Conservation (phyloP, 2,329 filamentous ascomycete species). For the Pyricularia pennisetigena region DNA sequence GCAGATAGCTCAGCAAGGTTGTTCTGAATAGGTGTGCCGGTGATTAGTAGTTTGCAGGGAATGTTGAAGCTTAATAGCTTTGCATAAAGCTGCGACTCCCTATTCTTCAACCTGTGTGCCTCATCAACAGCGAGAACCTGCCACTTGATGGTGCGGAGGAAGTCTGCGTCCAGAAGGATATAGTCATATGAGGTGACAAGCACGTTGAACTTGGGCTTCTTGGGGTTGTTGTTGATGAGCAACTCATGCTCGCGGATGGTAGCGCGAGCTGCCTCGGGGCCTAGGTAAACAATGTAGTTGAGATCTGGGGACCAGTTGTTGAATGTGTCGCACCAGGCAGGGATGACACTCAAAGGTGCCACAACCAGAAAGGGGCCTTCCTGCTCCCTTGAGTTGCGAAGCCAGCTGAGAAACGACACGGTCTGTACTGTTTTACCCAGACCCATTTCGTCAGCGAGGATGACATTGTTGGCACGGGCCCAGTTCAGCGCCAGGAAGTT, state of each 20-base stretch:
- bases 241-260: constrained; percentile 89
- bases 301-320: constrained; percentile 92
- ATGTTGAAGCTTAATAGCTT: constrained; percentile 79
- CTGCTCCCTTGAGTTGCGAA: constrained; percentile 79
- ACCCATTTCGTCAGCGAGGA: constrained; percentile 97
- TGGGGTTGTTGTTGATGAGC: constrained; percentile 73
- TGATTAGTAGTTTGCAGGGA: constrained; percentile 85
- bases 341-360: constrained; percentile 94
- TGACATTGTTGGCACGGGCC: constrained; percentile 89
- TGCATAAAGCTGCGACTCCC: constrained; percentile 85
- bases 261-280: constrained; percentile 73
- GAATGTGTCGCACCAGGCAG: constrained; percentile 96
- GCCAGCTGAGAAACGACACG: constrained; percentile 93
- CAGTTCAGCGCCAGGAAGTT: constrained; percentile 97
- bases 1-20: constrained; percentile 88
- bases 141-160: constrained; percentile 89
- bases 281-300: constrained; percentile 95
- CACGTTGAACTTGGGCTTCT: constrained; percentile 94
- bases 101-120: constrained; percentile 92
- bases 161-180: constrained; percentile 75
- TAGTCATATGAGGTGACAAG: constrained; percentile 97
- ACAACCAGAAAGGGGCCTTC: constrained; percentile 95
- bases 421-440: constrained; percentile 97
- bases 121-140: constrained; percentile 95
- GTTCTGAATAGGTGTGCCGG: constrained; percentile 95